These are phyloP conservation scores for Monosporascus sp. DNA, from an alignment of 2,329 filamentous ascomycete genomes.

Conservation along the genomic window DNA sequence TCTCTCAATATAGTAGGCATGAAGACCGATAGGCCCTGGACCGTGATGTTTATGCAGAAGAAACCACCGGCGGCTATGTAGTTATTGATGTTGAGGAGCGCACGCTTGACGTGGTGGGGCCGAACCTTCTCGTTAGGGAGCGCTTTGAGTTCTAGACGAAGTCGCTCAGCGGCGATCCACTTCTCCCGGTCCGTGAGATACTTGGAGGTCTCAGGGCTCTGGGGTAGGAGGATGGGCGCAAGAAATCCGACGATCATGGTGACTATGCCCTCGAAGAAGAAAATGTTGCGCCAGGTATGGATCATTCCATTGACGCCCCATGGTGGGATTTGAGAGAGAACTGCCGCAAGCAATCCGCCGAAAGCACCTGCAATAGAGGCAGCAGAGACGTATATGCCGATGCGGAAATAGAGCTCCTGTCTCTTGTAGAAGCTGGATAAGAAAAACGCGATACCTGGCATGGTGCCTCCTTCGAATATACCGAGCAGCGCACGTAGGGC, in stretches of 20 bases:
- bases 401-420: constrained; percentile 48
- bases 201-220: constrained; percentile 39
- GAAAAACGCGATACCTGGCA: constrained; percentile 53
- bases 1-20: constrained; percentile 42
- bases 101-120: constrained; percentile 42
- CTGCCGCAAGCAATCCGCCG: constrained; percentile 50
- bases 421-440: constrained; percentile 52
- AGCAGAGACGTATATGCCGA: constrained; percentile 51
- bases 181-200: constrained; percentile 49
- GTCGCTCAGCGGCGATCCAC: constrained; percentile 46
- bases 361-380: constrained; percentile 52
- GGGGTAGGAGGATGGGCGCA: constrained; percentile 48
- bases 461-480: constrained; percentile 51
- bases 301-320: constrained; percentile 43
- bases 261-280: constrained; percentile 57
- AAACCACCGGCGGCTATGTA: constrained; percentile 53
- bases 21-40: constrained; percentile 48
- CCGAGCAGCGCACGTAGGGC: constrained; percentile 44
- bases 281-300: constrained; percentile 53
- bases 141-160: constrained; percentile 43
- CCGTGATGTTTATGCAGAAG: constrained; percentile 56
- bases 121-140: constrained; percentile 41
- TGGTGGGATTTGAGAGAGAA: constrained; percentile 42
- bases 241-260: constrained; percentile 42
- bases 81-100: constrained; percentile 52